Percentiles rank a stretch among this genome's conserved stretches.
phyloP scores from a whole-genome alignment of 257 asterid genomes.

The Asclepias syriaca region DNA sequence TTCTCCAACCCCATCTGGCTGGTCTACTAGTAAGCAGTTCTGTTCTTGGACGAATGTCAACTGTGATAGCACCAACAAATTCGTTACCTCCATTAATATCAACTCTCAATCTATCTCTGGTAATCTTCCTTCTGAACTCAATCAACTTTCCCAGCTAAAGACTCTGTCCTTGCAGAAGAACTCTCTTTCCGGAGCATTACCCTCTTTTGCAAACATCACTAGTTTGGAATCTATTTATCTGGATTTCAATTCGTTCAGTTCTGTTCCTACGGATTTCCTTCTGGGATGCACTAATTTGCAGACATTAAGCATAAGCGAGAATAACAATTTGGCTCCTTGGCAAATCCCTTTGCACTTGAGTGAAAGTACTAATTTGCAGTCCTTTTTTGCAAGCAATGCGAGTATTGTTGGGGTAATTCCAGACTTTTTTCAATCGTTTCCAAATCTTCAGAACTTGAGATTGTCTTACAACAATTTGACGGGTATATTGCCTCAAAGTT shows the following conservation, averaged over 20 bases:
- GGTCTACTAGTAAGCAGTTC: conserved; percentile 46
- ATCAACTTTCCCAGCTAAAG: conserved; percentile 52
- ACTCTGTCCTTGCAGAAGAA: conserved; percentile 56
- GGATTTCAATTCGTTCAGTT: conserved; percentile 46
- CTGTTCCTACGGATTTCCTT: conserved; percentile 52
- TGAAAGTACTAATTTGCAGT: conserved; percentile 45
- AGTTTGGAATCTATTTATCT: conserved; percentile 42
- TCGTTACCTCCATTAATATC: conserved; percentile 51
- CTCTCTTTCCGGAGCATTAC: conserved; percentile 57
- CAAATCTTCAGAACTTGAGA: conserved; percentile 54
- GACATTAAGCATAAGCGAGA: conserved; percentile 46
- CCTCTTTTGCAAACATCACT: conserved; percentile 67
- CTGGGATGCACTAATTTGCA: conserved; percentile 44
- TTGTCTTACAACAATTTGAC: conserved; percentile 67
- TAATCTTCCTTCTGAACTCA: conserved; percentile 54
- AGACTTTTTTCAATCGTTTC: conserved; percentile 54
- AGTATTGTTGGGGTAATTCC: conserved; percentile 56
- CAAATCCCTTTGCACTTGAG: conserved; percentile 51
- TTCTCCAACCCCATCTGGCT: conserved; percentile 59
- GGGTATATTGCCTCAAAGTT: conserved; percentile 61
- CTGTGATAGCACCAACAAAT: conserved; percentile 46
- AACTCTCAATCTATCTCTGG: conserved; percentile 54
- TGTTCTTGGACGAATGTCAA: conserved; percentile 55
- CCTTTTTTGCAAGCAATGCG: conserved; percentile 53
- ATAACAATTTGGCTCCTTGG: conserved; percentile 46